Evolutionary conservation across 2,329 filamentous ascomycete genomes (phyloP).

Genomic region (Lecanicillium sp.): DNA sequence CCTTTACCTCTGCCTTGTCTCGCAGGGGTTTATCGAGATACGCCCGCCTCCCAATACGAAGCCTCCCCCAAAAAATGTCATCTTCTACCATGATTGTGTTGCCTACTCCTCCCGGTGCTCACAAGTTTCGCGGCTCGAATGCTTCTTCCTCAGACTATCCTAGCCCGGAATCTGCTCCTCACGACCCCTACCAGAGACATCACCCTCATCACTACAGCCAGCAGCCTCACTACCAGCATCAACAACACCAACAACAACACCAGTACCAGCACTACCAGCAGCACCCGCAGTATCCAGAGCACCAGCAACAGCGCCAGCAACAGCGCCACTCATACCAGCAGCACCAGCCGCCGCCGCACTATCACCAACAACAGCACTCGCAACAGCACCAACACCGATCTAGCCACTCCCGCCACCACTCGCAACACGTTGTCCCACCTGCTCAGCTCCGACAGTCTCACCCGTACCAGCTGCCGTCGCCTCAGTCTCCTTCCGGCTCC

Average conservation of each 20-base stretch:
- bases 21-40: slow-evolving; percentile 14
- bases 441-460: slow-evolving; percentile 13
- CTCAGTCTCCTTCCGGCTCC: slow-evolving; percentile 7
- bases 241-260: neutral
- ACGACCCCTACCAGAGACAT: slow-evolving; percentile 2
- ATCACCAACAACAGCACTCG: neutral
- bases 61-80: slow-evolving; percentile 1
- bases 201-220: slow-evolving; percentile 4
- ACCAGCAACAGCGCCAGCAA: neutral
- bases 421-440: slow-evolving; percentile 11
- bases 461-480: slow-evolving; percentile 14
- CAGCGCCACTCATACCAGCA: neutral
- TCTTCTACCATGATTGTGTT: slow-evolving; percentile 25
- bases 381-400: neutral
- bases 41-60: neutral
- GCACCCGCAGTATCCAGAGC: neutral
- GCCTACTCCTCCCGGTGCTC: slow-evolving; percentile 19
- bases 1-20: slow-evolving; percentile 11
- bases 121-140: slow-evolving; percentile 17
- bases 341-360: neutral
- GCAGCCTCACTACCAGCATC: neutral
- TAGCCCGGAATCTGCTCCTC: slow-evolving; percentile 7
- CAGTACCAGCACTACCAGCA: neutral
- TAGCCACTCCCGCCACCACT: neutral
- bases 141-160: slow-evolving; percentile 7